These are phyloP conservation scores for Camellia sinensis DNA, from an alignment of 148 eudicot species.

Conservation along the genomic window DNA sequence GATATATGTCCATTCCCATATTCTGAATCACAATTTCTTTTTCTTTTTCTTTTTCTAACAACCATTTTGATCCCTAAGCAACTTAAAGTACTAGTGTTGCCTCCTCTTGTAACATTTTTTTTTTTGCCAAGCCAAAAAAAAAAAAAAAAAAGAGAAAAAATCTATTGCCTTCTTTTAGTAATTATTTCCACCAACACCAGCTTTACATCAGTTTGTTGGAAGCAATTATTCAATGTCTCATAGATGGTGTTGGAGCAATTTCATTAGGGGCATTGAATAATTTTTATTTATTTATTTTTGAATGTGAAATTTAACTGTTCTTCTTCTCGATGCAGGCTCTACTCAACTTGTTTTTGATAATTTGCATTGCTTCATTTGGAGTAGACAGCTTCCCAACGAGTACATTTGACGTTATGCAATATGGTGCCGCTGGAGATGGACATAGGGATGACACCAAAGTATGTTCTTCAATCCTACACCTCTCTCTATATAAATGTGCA, in stretches of 20 bases:
- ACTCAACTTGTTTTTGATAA: background rate
- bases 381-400: background rate
- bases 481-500: background rate
- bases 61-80: too few species aligned
- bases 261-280: too few species aligned
- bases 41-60: background rate
- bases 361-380: conserved; percentile 5
- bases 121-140: too few species aligned
- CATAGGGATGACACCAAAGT: background rate
- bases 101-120: too few species aligned
- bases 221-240: too few species aligned
- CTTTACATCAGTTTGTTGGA: too few species aligned
- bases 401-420: conserved; percentile 6
- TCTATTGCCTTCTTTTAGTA: too few species aligned
- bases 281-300: background rate
- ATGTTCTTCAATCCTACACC: background rate
- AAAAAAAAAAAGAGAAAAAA: too few species aligned
- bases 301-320: too few species aligned
- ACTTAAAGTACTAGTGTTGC: too few species aligned
- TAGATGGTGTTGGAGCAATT: too few species aligned
- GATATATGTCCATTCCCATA: background rate
- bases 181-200: too few species aligned
- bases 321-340: background rate
- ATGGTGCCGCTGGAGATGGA: conserved; percentile 9
- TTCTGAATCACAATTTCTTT: background rate